Evolutionary conservation across 106 monocot species (phyloP), one percentile per base, ranked within the genome.

Genomic region (Posidonia australis): DNA sequence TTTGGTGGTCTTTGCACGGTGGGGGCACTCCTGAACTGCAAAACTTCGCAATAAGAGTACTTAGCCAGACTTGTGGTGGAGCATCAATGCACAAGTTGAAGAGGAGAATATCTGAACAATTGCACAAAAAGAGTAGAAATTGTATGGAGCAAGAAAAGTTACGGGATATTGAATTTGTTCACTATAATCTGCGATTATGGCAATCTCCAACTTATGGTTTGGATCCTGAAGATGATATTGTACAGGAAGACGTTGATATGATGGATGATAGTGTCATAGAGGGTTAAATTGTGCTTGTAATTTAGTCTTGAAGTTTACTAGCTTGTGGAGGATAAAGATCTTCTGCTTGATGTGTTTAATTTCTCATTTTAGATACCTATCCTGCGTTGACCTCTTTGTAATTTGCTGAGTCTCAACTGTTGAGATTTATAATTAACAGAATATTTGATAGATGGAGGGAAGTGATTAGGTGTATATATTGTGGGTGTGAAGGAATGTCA

Each of bases 51-150:
- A 51, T 84, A 0, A 73, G 44, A 65, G 74, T 86, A 26, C 60
- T 91, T 23, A 84, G 84, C 67, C 91, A 86, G 70, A 77, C 76
- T 13, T 86, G 86, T 44, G 78, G 78, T 31, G 79, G 77, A 65
- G 65, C 78, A 3, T 51, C 71, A 16, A 81, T 75, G 59, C 83
- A 76, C 67, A 84, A 67, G 69, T 77, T 92, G 0, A 54, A 61
- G 16, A 81, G 52, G 58, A 45, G 44, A 47, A 23, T 92, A 22
- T 75, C 83, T 0, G 91, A 92, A 67, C 66, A 64, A 70, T 31
- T 92, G 51, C 86, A 86, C 56, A 54, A 69, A 23, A 73, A 64
- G 24, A 68, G 73, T 42, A 74, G 83, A 57, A 81, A 66, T 49
- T 67, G 36, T 22, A 46, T 75, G 0, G 78, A 86, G 13, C 78